Percentiles rank a stretch among this genome's conserved stretches.
Conservation (phyloP, 768 basidiomycete species). For the Amyloporia xantha region DNA sequence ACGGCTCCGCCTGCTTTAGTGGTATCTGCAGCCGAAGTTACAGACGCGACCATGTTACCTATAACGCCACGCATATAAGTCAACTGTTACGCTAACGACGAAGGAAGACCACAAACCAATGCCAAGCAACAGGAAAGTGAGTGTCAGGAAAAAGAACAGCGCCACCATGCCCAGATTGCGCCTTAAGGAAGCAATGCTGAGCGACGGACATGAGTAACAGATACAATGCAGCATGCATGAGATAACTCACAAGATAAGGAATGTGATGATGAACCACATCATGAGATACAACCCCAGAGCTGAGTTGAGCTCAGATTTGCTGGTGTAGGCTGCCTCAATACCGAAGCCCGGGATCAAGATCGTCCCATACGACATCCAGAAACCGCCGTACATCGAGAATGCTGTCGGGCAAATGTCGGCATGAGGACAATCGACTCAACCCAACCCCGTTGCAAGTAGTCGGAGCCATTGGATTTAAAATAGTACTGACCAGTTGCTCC, state of each 20-base stretch:
- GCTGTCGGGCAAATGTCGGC: conserved; percentile 33
- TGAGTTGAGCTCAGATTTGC: conserved; percentile 35
- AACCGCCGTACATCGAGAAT: conserved; percentile 78
- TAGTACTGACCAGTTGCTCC: conserved; percentile 61
- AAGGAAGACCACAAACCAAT: conserved; percentile 25
- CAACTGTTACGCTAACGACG: background rate
- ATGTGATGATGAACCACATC: conserved; percentile 69
- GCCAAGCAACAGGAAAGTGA: conserved; percentile 46
- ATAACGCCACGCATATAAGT: conserved; percentile 4
- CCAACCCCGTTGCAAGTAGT: no score
- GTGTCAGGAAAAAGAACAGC: conserved; percentile 45
- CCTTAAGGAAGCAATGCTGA: conserved; percentile 44
- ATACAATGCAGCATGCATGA: background rate
- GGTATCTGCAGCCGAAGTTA: conserved; percentile 11
- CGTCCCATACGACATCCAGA: conserved; percentile 80
- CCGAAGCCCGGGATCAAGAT: conserved; percentile 70
- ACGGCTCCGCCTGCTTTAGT: conserved; percentile 38
- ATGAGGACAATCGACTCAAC: background rate
- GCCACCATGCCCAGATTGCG: conserved; percentile 42
- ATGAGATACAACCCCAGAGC: conserved; percentile 73
- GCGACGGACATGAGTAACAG: background rate
- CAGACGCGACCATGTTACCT: conserved; percentile 17
- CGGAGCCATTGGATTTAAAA: no score
- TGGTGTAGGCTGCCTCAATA: conserved; percentile 45
- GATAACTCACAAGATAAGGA: conserved; percentile 53